Evolutionary conservation across 306 rosid genomes (phyloP).

Genomic region (Arachis stenosperma): DNA sequence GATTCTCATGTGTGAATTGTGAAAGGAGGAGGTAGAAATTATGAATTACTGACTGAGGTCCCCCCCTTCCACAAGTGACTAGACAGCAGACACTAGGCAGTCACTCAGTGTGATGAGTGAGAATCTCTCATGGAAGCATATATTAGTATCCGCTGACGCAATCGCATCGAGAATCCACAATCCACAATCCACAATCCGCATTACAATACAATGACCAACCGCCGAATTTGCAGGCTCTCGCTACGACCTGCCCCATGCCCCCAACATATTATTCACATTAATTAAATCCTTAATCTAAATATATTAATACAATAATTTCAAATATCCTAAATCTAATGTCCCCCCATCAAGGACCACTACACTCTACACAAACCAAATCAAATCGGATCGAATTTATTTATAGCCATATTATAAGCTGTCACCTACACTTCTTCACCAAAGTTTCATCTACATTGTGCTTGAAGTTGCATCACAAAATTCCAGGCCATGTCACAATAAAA

Average conservation of each 20-base stretch:
- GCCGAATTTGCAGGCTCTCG: conserved; percentile 44
- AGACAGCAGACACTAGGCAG: background rate
- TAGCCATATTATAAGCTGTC: conserved; percentile 2
- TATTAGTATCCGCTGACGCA: background rate
- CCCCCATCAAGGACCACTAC: conserved; percentile 7
- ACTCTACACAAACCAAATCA: conserved; percentile 18
- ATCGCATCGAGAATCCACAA: background rate
- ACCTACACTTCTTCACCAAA: conserved; percentile 9
- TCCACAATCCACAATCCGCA: background rate
- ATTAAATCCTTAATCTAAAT: background rate
- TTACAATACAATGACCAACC: background rate
- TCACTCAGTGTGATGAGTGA: background rate
- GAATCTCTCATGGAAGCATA: background rate
- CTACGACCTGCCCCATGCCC: conserved; percentile 1
- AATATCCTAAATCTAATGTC: background rate
- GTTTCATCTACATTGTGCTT: background rate
- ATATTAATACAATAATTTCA: background rate
- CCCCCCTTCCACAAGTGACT: background rate
- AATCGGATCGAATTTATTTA: background rate
- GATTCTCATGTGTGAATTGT: background rate
- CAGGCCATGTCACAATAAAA: conserved; percentile 16
- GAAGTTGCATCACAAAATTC: background rate
- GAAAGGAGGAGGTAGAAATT: background rate
- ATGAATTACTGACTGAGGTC: background rate
- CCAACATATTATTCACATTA: background rate